These are phyloP conservation scores for Macrocybe gigantea DNA, from an alignment of 768 basidiomycete genomes.

Conservation along the genomic window DNA sequence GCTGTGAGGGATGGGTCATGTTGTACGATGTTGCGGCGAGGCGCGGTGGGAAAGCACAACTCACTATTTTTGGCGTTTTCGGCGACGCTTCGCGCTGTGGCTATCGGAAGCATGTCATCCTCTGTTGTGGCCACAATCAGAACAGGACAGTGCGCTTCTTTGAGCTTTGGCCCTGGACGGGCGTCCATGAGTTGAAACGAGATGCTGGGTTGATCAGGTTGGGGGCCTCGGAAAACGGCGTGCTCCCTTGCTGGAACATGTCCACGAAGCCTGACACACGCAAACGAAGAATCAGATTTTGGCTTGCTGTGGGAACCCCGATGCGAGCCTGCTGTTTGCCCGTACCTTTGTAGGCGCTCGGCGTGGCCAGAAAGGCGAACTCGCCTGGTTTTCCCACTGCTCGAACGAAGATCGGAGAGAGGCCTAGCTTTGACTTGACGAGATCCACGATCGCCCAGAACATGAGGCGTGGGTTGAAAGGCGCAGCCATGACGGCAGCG, in stretches of 20 bases:
- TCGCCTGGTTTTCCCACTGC: slow-evolving; percentile 12
- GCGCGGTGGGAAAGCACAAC: background rate
- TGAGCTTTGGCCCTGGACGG: slow-evolving; percentile 10
- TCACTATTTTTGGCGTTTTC: slow-evolving; percentile 10
- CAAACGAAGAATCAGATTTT: background rate
- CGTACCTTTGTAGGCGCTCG: slow-evolving; percentile 5
- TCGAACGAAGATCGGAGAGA: slow-evolving; percentile 9
- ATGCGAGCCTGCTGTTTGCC: background rate
- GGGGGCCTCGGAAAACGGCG: slow-evolving; percentile 8
- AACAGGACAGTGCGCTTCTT: slow-evolving; percentile 11
- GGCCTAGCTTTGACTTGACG: slow-evolving; percentile 7
- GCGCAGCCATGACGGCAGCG: slow-evolving; percentile 6
- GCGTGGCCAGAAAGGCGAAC: slow-evolving; percentile 10
- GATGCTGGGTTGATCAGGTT: slow-evolving; percentile 11
- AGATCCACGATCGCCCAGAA: slow-evolving; percentile 11
- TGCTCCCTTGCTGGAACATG: slow-evolving; percentile 13
- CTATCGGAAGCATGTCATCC: slow-evolving; percentile 14
- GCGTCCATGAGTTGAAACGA: slow-evolving; percentile 11
- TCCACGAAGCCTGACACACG: slow-evolving; percentile 7
- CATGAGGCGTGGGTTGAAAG: slow-evolving; percentile 10
- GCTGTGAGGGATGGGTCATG: slow-evolving; percentile 4
- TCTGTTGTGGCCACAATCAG: slow-evolving; percentile 13
- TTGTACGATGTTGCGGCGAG: background rate
- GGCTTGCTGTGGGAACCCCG: background rate
- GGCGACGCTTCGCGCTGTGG: slow-evolving; percentile 9